Percentiles rank a stretch among this genome's conserved stretches.
phyloP scores from a whole-genome alignment of 495 filamentous ascomycete species.

The Trichoderma parareesei region DNA sequence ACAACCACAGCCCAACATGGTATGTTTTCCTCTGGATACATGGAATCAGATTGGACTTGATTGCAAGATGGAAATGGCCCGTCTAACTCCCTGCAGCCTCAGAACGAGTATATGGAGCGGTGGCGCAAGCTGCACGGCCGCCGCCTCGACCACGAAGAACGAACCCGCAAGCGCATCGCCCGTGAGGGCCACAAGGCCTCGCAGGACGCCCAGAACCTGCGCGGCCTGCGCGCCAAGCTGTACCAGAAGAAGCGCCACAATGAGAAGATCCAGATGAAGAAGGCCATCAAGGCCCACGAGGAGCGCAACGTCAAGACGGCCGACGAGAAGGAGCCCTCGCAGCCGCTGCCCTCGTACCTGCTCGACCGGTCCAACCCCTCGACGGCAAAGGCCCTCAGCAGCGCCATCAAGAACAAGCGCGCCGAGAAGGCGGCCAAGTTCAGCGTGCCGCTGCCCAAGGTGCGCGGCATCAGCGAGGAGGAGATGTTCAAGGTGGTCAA shows the following conservation, averaged over 20 bases:
- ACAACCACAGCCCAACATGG: constrained; percentile 5
- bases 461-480: constrained; percentile 87
- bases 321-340: constrained; percentile 60
- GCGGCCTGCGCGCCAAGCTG: constrained; percentile 86
- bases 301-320: constrained; percentile 91
- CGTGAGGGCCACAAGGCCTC: constrained; percentile 81
- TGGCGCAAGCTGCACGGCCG: constrained; percentile 73
- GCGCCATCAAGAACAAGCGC: constrained; percentile 76
- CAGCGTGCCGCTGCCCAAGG: constrained; percentile 87
- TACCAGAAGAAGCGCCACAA: constrained; percentile 88
- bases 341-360: constrained; percentile 77
- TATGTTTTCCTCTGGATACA: neutral
- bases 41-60: neutral
- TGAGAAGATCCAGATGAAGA: constrained; percentile 99
- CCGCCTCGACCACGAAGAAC: constrained; percentile 82
- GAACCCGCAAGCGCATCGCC: constrained; percentile 75
- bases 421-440: constrained; percentile 95
- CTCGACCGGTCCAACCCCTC: constrained; percentile 80
- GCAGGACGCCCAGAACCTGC: constrained; percentile 82
- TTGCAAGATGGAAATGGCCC: neutral
- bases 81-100: constrained; percentile 50
- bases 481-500: constrained; percentile 98
- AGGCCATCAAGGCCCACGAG: constrained; percentile 88
- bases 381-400: constrained; percentile 80
- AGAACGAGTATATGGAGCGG: constrained; percentile 92